Base-by-base conservation (phyloP, 192 early-diverging fungal species). In the Diversispora epigaea region DNA sequence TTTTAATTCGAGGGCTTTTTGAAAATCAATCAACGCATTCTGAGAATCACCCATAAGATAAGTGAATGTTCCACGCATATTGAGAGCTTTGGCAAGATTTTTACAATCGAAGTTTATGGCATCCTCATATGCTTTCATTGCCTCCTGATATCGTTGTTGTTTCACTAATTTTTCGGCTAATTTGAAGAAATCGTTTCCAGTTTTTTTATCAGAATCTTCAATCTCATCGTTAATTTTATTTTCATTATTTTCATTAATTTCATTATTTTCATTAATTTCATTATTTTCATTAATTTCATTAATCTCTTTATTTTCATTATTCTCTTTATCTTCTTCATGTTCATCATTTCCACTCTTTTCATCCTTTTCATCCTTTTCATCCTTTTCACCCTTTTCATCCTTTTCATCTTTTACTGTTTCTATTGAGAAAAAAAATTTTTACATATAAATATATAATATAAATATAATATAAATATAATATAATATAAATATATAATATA, bases 31-130 rank as follows among this genome's bases (percentile, higher is more conserved):
- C 6, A 93, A 71, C 12, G 97, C 93, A 73, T 80, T 81, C 52
- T 87, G 80, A 17, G 94, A 87, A 76, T 92, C 88, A 72, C 95
- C 95, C 83, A 82, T 89, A 80, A 99, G 85, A 85, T 97, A 97
- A 52, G 80, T 78, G 77, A 97, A 95, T 54, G 96, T 97, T 58
- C 93, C 96, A 44, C 90, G 86, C 79, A 95, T 85, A 80, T 95
- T 97, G 69, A 91, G 87, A 17, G 93, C 93, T 61, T 91, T 82
- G 41, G 90, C 90, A 78, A 73, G 72, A 69, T 83, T 75, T 7
- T 79, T 82, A 43, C 87, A 84, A 44, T 87, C 84, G 4, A 86
- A 82, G 25, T 86, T 85, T 54, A 89, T 86, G 0, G 95, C 91
- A 74, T 89, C 88, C 39, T 89, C 86, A 60, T 88, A 85, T 21